These are phyloP conservation scores for Monosporozyma aerobia DNA, from an alignment of 805 yeast species.

Conservation along the genomic window DNA sequence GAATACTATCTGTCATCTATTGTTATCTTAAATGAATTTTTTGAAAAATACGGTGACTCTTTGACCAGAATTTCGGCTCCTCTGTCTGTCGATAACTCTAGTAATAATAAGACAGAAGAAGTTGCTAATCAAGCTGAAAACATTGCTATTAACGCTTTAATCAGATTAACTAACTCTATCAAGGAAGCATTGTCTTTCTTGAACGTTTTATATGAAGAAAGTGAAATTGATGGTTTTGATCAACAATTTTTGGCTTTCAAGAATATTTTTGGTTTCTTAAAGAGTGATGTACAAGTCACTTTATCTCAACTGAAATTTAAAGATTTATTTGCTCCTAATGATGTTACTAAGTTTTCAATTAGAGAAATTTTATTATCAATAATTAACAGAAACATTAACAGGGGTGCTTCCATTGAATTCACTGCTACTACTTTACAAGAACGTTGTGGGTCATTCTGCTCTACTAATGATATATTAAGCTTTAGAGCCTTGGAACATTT, in stretches of 20 bases:
- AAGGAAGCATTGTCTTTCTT: conserved; percentile 88
- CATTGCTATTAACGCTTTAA: conserved; percentile 70
- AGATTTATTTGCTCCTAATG: conserved; percentile 67
- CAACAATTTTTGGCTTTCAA: conserved; percentile 38
- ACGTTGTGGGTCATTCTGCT: conserved; percentile 89
- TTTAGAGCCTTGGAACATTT: conserved; percentile 91
- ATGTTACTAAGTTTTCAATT: conserved; percentile 45
- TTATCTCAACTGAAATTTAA: conserved; percentile 59
- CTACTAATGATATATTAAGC: conserved; percentile 84
- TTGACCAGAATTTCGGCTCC: conserved; percentile 22
- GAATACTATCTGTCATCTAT: conserved; percentile 67
- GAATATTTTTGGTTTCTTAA: conserved; percentile 60
- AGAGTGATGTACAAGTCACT: conserved; percentile 58
- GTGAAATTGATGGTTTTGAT: conserved; percentile 32
- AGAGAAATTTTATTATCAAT: conserved; percentile 84
- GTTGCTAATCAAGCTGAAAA: conserved; percentile 83
- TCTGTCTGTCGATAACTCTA: conserved; percentile 45
- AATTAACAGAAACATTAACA: conserved; percentile 76
- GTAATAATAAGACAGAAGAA: conserved; percentile 37
- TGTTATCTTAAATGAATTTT: conserved; percentile 59
- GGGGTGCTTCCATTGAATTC: conserved; percentile 88
- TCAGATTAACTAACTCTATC: conserved; percentile 64
- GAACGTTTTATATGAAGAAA: conserved; percentile 71
- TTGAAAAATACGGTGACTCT: conserved; percentile 51
- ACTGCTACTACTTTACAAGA: conserved; percentile 84